phyloP scores from a whole-genome alignment of 352 stramenopile genomes.

The Pythium brassicae region DNA sequence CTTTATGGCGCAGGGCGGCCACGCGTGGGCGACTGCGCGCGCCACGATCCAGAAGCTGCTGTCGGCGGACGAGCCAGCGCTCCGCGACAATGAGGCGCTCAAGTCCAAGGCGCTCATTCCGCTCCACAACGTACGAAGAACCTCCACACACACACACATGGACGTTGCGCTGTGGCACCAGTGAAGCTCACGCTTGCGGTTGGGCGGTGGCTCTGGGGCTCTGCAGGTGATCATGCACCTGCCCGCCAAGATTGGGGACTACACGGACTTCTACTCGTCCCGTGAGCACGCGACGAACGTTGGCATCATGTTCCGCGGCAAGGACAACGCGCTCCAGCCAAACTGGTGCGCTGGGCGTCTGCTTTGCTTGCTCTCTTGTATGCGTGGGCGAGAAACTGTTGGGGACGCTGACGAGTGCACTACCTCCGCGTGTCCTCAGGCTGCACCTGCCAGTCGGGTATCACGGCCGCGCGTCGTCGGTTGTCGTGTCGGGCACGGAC shows the following conservation, averaged over 20 bases:
- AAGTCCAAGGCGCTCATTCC: slow-evolving; percentile 74
- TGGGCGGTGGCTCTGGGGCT: too few relatives aligned
- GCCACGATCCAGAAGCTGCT: slow-evolving; percentile 87
- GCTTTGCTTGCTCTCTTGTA: not conserved
- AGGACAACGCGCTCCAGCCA: slow-evolving; percentile 95
- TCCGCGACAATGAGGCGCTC: slow-evolving; percentile 80
- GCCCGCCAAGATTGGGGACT: slow-evolving; percentile 93
- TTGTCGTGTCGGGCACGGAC: slow-evolving; percentile 84
- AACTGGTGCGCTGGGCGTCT: slow-evolving; percentile 93
- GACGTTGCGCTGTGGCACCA: too few relatives aligned
- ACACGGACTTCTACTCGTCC: slow-evolving; percentile 98
- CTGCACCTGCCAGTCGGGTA: slow-evolving; percentile 97
- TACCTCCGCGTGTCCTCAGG: slow-evolving; percentile 19
- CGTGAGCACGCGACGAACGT: slow-evolving; percentile 96
- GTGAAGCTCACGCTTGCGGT: not conserved
- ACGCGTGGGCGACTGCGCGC: slow-evolving; percentile 85
- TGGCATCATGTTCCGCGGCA: slow-evolving; percentile 90
- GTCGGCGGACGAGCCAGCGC: slow-evolving; percentile 54
- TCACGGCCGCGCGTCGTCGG: slow-evolving; percentile 92
- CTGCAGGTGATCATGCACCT: slow-evolving; percentile 83
- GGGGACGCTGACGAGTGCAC: too few relatives aligned
- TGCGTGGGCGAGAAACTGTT: too few relatives aligned
- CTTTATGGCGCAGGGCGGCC: slow-evolving; percentile 90
- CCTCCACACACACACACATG: not conserved
- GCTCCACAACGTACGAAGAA: slow-evolving; percentile 42